Conservation (phyloP, 108 stramenopile species). For the Nitzschia sp. region DNA sequence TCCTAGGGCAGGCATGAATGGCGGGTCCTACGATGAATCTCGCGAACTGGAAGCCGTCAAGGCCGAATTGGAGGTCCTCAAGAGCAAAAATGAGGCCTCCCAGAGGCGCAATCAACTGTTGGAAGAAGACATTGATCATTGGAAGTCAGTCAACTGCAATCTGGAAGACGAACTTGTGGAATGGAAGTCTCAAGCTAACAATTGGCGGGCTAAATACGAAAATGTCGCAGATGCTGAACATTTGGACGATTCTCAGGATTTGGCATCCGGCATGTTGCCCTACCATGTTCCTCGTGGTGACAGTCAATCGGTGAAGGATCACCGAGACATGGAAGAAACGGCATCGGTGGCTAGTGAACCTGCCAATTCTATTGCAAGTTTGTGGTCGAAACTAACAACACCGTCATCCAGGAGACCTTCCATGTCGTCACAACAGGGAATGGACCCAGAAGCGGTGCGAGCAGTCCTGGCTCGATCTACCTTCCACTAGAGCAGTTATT, state of each 20-base stretch:
- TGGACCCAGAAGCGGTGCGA: constrained; percentile 3
- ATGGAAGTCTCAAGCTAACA: constrained; percentile 16
- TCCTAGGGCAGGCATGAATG: neutral
- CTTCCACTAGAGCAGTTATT: constrained; percentile 2
- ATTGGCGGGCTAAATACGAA: constrained; percentile 22
- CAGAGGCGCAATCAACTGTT: constrained; percentile 25
- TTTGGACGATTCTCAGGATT: neutral
- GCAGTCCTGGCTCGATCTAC: constrained; percentile 14
- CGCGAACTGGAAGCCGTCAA: constrained; percentile 8
- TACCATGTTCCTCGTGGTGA: neutral
- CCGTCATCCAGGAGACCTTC: constrained; percentile 1
- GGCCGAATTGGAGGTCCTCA: constrained; percentile 3
- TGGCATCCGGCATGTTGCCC: neutral
- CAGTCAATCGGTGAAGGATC: neutral
- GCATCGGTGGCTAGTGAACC: neutral
- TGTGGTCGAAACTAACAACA: constrained; percentile 25
- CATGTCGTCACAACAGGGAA: neutral
- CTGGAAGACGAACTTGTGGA: constrained; percentile 26
- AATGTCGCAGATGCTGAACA: neutral
- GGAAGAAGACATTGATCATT: constrained; percentile 34
- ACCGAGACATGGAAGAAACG: constrained; percentile 6
- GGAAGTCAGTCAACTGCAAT: constrained; percentile 26
- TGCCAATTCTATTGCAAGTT: constrained; percentile 9
- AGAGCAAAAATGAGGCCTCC: constrained; percentile 12
- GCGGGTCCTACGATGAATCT: neutral